Base-by-base conservation (phyloP, 345 rosid genomes). In the Corymbia maculata region DNA sequence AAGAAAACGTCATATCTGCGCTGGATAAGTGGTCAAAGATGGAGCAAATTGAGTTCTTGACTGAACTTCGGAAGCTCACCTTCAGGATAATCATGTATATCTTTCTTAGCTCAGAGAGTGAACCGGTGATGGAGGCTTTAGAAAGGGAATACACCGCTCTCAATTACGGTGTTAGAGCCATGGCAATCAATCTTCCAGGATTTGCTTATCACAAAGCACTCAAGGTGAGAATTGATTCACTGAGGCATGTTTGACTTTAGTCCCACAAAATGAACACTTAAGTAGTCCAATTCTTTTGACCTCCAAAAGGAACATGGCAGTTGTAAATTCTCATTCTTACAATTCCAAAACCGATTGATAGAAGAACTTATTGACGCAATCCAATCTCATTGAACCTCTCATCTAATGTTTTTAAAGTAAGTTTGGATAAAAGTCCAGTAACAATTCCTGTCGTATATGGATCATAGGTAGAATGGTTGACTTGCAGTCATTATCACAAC, bases 151-250 rank as follows among this genome's bases (percentile, higher is more conserved):
- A 95, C 88, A 95, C 98, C 2, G 80, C 90, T 4, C 98, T 97
- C 66, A 97, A 97, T 88, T 90, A 90, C 52, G 99, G 98, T 85
- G 94, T 97, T 87, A 90, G 99, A 89, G 97, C 98, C 86, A 95
- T 96, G 99, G 95, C 96, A 15, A 93, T 97, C 89, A 96, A 96
- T 90, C 42, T 96, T 87, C 99, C 98, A 3, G 99, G 99, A 22
- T 97, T 97, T 88, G 96, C 96, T 86, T 97, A 95, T 91, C 90
- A 96, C 87, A 91, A 91, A 86, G 99, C 98, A 51, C 94, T 96
- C 21, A 96, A 95, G 98, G 99, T 96, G 53, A 57, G 17, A 53
- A 61, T 86, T 52, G 1, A 8, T 64, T 87, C 59, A 47, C 59
- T 49, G 82, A 26, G 82, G 82, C 82, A 75, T 75, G 82, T 42